These are phyloP conservation scores for Carpinus fangiana DNA, from an alignment of 306 rosid genomes.

Conservation along the genomic window DNA sequence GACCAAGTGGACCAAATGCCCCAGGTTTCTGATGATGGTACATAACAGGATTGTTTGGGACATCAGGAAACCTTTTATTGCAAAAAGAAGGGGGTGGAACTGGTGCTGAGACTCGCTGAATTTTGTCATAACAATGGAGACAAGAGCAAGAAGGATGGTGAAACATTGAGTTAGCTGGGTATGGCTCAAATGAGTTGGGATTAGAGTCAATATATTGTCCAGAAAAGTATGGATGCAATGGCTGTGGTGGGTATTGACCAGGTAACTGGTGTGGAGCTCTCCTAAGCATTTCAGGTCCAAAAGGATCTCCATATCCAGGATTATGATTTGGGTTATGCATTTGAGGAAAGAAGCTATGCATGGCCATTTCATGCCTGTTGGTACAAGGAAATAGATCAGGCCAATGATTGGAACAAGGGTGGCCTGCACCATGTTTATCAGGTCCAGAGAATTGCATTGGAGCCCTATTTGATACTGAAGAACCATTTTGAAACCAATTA, in stretches of 20 bases:
- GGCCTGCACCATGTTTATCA: constrained; percentile 52
- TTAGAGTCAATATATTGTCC: constrained; percentile 48
- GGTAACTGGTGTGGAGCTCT: constrained; percentile 53
- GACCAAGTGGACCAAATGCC: constrained; percentile 49
- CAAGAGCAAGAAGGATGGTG: constrained; percentile 88
- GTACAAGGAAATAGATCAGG: constrained; percentile 62
- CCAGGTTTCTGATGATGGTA: constrained; percentile 56
- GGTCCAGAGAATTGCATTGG: constrained; percentile 51
- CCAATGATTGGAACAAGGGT: constrained; percentile 51
- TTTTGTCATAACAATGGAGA: constrained; percentile 64
- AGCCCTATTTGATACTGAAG: constrained; percentile 48
- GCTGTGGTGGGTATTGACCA: constrained; percentile 50
- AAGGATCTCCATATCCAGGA: constrained; percentile 72
- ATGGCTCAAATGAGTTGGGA: constrained; percentile 55
- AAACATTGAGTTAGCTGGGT: constrained; percentile 46
- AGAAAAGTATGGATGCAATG: constrained; percentile 70
- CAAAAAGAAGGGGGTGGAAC: constrained; percentile 49
- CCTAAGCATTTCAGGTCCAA: constrained; percentile 45
- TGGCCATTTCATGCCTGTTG: constrained; percentile 54
- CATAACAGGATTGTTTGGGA: constrained; percentile 52
- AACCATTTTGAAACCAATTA: constrained; percentile 50
- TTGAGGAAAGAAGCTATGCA: constrained; percentile 48
- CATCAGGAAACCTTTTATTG: constrained; percentile 56
- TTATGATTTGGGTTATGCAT: constrained; percentile 55
- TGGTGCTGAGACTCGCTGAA: constrained; percentile 47